A percentile compares a stretch with the other conserved stretches of the same genome.
phyloP scores from a whole-genome alignment of 805 yeast species.

The Spencermartinsiella europaea region DNA sequence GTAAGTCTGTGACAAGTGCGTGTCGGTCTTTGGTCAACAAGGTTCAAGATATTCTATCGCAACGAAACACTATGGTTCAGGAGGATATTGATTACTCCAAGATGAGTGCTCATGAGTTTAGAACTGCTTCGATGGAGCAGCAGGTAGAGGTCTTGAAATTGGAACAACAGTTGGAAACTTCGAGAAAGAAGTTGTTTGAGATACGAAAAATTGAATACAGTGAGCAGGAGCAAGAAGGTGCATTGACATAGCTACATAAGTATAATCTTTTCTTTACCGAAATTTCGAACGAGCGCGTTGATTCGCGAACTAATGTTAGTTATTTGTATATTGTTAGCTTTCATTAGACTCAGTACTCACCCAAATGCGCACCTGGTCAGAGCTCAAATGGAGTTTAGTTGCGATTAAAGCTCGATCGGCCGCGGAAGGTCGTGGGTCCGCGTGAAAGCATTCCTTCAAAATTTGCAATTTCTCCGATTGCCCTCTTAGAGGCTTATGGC shows the following conservation, averaged over 20 bases:
- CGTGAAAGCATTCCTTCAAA: background rate
- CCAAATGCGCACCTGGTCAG: conserved; percentile 7
- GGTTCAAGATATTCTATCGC: conserved; percentile 56
- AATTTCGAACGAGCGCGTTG: conserved; percentile 1
- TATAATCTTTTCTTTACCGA: too few species aligned
- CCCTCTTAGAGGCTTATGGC: background rate
- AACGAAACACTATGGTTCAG: conserved; percentile 34
- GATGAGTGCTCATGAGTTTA: conserved; percentile 71
- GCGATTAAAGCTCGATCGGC: conserved; percentile 1
- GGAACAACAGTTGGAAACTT: conserved; percentile 64
- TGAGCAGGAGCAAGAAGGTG: conserved; percentile 55
- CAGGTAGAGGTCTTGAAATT: conserved; percentile 83
- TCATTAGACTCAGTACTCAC: conserved; percentile 2
- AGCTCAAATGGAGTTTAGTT: background rate
- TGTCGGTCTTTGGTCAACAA: conserved; percentile 66
- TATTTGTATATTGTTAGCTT: too few species aligned
- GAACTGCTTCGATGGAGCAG: conserved; percentile 85
- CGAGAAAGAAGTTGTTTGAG: conserved; percentile 78
- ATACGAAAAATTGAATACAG: conserved; percentile 74
- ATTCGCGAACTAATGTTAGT: conserved; percentile 4
- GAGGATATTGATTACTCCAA: conserved; percentile 57
- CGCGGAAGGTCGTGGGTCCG: background rate
- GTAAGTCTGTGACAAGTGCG: conserved; percentile 66
- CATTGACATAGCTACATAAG: background rate
- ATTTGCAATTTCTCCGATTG: background rate